Evolutionary conservation across 2,329 filamentous ascomycete species (phyloP), one percentile per base, ranked within the genome.

Genomic region (Seiridium unicorne): DNA sequence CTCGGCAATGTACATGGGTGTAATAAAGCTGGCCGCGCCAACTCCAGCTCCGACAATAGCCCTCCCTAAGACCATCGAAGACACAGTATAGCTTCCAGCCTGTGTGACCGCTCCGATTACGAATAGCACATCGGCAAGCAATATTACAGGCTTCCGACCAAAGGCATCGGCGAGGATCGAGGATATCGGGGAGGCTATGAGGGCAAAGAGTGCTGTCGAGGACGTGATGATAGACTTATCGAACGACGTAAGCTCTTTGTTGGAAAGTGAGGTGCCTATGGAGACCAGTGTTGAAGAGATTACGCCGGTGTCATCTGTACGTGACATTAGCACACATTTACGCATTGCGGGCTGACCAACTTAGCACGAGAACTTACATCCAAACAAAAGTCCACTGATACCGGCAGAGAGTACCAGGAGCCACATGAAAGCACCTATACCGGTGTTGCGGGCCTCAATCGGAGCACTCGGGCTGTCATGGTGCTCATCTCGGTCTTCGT

Each of bases 1-100:
- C 74, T 98, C 94, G 7, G 90, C 89, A 61, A 97, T 94, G 75
- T 96, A 96, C 66, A 97, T 74, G 51, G 93, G 93, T 36, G 92
- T 89, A 3, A 96, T 90, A 67, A 96, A 90, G 70, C 89, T 92
- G 7, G 90, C 90, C 2, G 87, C 87, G 13, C 91, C 91, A 1
- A 94, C 88, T 0, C 86, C 90, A 1, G 87, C 79, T 35, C 91
- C 91, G 2, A 94, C 88, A 1, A 93, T 77, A 36, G 84, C 82
- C 4, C 91, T 79, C 0, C 91, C 91, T 0, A 79, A 65, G 0
- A 92, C 84, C 89, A 94, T 92, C 9, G 72, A 70, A 10, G 74
- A 66, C 1, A 94, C 88, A 0, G 80, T 84, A 2, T 68, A 73
- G 61, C 85, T 83, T 51, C 76, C 67, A 0, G 89, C 86, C 72